These are phyloP conservation scores for Salvia sclarea DNA, from an alignment of 305 asterid species.

Conservation along the genomic window DNA sequence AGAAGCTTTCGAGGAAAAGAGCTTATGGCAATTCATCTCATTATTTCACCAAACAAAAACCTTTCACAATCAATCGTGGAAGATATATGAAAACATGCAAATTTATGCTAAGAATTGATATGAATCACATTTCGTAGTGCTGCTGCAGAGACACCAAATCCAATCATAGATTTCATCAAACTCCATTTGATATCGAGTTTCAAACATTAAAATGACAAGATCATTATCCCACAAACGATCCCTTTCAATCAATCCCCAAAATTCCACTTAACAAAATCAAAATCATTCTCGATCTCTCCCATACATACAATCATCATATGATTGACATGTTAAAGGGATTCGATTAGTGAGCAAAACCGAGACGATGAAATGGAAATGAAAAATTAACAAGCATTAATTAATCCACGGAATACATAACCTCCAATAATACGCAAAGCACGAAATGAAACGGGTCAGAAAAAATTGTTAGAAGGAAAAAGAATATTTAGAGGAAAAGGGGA, in stretches of 20 bases:
- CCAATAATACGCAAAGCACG: not conserved
- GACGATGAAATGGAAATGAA: not conserved
- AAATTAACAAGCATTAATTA: not conserved
- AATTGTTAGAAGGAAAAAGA: not conserved
- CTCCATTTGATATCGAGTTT: not conserved
- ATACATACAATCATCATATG: not conserved
- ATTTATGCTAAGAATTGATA: not conserved
- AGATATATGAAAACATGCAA: not conserved
- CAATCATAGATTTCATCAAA: not conserved
- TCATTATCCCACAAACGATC: not conserved
- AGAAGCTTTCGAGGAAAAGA: not conserved
- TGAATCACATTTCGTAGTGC: not conserved
- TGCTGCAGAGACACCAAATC: not conserved
- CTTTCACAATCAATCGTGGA: not conserved
- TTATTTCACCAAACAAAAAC: not conserved
- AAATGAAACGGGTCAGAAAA: not conserved
- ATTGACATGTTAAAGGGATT: not conserved
- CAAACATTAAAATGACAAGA: not conserved
- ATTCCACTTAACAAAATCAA: not conserved
- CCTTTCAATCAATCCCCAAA: not conserved
- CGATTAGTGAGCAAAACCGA: not conserved
- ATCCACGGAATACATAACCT: not conserved
- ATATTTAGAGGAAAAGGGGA: not conserved
- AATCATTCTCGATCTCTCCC: not conserved
- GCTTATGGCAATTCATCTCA: not conserved